These are phyloP conservation scores for Globisporangium paddicum DNA, from an alignment of 352 stramenopile species.

Conservation along the genomic window DNA sequence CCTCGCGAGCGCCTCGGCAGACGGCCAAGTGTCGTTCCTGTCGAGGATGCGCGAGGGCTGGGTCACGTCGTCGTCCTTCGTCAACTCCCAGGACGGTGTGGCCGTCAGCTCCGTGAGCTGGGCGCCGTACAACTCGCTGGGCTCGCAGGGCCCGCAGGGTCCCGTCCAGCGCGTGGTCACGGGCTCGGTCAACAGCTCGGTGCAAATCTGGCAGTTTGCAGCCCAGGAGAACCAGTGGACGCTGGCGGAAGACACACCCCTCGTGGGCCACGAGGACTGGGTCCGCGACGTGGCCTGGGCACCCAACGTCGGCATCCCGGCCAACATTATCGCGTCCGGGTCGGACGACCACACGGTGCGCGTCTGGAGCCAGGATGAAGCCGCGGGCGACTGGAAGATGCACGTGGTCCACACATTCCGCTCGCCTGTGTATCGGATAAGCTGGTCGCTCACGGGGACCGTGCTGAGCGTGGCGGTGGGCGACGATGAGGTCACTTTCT, in stretches of 20 bases:
- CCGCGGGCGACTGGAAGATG: conserved; percentile 49
- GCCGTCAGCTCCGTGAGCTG: conserved; percentile 80
- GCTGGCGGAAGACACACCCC: conserved; percentile 27
- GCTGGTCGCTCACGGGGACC: conserved; percentile 56
- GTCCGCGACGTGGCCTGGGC: conserved; percentile 81
- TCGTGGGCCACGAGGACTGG: conserved; percentile 77
- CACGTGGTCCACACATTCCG: conserved; percentile 68
- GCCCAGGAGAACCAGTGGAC: conserved; percentile 32
- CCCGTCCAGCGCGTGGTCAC: conserved; percentile 73
- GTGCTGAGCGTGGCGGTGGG: conserved; percentile 19
- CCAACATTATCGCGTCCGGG: conserved; percentile 72
- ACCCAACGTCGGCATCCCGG: conserved; percentile 77
- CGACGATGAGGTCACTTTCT: conserved; percentile 50
- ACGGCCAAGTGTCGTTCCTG: conserved; percentile 83
- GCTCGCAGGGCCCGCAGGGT: conserved; percentile 56
- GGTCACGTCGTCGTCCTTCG: conserved; percentile 71
- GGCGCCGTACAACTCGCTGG: conserved; percentile 86
- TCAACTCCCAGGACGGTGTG: conserved; percentile 67
- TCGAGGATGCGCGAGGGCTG: conserved; percentile 77
- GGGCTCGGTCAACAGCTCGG: conserved; percentile 54
- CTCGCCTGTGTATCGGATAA: conserved; percentile 75
- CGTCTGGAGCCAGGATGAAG: conserved; percentile 74
- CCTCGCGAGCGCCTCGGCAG: conserved; percentile 69
- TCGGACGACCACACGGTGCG: conserved; percentile 84
- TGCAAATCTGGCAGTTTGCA: conserved; percentile 62